phyloP scores from a whole-genome alignment of 1,284 basidiomycete species.

The Wallemia mellicola region DNA sequence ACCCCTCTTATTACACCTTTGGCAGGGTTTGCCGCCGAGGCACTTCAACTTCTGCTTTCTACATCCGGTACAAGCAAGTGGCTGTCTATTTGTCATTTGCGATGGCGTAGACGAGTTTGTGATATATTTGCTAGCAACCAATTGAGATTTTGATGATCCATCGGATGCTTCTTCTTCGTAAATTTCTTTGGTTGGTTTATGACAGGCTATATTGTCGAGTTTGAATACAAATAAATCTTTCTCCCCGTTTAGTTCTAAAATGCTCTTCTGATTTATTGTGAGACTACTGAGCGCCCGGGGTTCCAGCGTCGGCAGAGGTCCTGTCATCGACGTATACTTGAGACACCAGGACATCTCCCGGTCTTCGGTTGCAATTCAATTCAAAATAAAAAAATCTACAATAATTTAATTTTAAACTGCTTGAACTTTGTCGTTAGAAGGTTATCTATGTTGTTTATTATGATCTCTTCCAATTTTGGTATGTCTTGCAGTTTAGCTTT shows the following conservation, averaged over 20 bases:
- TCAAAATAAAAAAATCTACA: not conserved
- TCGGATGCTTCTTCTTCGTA: not conserved
- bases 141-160: not conserved
- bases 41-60: constrained; percentile 1
- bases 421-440: not conserved
- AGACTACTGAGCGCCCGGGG: not conserved
- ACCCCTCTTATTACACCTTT: not conserved
- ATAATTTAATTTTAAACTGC: not conserved
- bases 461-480: not conserved
- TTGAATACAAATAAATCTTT: not conserved
- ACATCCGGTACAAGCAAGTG: not conserved
- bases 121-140: not conserved
- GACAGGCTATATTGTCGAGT: not conserved
- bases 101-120: not conserved
- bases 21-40: not conserved
- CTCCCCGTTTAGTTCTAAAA: not conserved
- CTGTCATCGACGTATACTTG: too few relatives aligned
- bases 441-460: not conserved
- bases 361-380: too few relatives aligned
- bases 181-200: not conserved
- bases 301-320: not conserved
- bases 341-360: too few relatives aligned
- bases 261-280: not conserved
- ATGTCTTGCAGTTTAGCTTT: not conserved
- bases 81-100: not conserved